Conservation (phyloP, 257 asterid genomes). For the Thymus mandschuricus region DNA sequence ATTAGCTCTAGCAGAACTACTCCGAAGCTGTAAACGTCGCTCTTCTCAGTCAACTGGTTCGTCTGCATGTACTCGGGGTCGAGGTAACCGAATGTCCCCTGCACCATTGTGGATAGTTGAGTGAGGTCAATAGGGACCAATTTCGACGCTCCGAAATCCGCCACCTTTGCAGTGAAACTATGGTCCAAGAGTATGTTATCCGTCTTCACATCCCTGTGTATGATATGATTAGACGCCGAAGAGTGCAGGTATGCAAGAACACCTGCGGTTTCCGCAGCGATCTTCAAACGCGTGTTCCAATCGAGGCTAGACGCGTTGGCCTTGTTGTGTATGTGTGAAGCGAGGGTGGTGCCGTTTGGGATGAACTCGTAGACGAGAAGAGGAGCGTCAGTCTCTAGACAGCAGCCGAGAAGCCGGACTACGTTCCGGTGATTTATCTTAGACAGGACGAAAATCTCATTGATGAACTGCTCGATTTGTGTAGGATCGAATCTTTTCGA, state of each 20-base stretch:
- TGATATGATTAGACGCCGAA: slow-evolving; percentile 42
- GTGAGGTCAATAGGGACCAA: not conserved
- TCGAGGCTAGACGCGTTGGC: not conserved
- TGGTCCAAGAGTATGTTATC: slow-evolving; percentile 44
- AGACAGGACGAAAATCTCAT: slow-evolving; percentile 44
- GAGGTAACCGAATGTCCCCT: no score
- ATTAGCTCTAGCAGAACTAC: not conserved
- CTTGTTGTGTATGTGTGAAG: not conserved
- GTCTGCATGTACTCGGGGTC: no score
- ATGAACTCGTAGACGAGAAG: no score
- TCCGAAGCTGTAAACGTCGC: not conserved
- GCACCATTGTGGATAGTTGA: not conserved
- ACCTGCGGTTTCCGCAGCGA: slow-evolving; percentile 43
- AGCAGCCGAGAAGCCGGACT: slow-evolving; percentile 29
- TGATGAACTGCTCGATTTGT: slow-evolving; percentile 52
- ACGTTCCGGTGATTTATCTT: slow-evolving; percentile 33
- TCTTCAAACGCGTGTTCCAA: slow-evolving; percentile 25
- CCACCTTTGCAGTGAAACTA: slow-evolving; percentile 18
- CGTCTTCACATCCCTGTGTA: slow-evolving; percentile 50
- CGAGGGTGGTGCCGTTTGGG: not conserved
- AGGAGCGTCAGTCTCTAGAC: slow-evolving; percentile 31
- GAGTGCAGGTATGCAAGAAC: slow-evolving; percentile 52
- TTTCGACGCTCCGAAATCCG: not conserved
- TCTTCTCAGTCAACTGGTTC: no score
- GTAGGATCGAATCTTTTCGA: not conserved